A percentile compares a stretch with the other conserved stretches of the same genome.
These are phyloP conservation scores for Rugonectria rugulosa DNA, from an alignment of 2,329 filamentous ascomycete species.

Conservation along the genomic window DNA sequence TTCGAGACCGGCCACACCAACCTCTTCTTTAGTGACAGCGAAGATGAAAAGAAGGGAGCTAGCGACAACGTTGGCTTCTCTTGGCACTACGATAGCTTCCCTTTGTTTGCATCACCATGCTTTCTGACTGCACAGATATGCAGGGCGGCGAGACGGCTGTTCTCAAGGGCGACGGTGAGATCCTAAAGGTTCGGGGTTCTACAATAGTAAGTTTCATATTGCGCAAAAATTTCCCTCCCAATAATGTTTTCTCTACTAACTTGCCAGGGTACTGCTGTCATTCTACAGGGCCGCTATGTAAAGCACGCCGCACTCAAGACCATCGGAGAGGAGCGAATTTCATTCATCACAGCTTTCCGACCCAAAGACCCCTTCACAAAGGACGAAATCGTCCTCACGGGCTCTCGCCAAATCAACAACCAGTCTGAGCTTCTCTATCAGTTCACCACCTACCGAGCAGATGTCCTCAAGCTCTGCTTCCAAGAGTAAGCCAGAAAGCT, in stretches of 20 bases:
- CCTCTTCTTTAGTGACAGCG: constrained; percentile 59
- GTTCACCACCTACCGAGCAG: constrained; percentile 25
- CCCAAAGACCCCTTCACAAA: constrained; percentile 60
- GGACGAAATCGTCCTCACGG: constrained; percentile 69
- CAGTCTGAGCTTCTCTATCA: constrained; percentile 21
- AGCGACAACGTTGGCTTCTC: constrained; percentile 56
- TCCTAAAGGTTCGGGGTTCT: constrained; percentile 66
- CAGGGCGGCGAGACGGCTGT: constrained; percentile 70
- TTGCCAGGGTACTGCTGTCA: constrained; percentile 46
- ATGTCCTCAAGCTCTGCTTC: constrained; percentile 60
- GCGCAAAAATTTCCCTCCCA: too few species aligned
- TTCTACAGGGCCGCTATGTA: constrained; percentile 74
- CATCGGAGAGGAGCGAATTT: constrained; percentile 68
- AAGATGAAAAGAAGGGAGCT: constrained; percentile 49
- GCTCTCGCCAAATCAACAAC: constrained; percentile 63
- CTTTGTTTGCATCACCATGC: constrained; percentile 76
- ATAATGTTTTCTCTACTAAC: too few species aligned
- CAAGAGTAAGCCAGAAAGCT: constrained; percentile 25
- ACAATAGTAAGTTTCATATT: constrained; percentile 56
- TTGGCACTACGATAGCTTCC: constrained; percentile 72
- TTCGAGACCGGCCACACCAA: constrained; percentile 65
- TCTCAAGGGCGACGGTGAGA: constrained; percentile 59
- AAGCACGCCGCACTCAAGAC: constrained; percentile 69
- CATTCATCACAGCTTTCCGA: constrained; percentile 71
- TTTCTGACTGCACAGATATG: constrained; percentile 69